Base-by-base conservation (phyloP, 805 yeast species). In the Clavispora phyllophila region DNA sequence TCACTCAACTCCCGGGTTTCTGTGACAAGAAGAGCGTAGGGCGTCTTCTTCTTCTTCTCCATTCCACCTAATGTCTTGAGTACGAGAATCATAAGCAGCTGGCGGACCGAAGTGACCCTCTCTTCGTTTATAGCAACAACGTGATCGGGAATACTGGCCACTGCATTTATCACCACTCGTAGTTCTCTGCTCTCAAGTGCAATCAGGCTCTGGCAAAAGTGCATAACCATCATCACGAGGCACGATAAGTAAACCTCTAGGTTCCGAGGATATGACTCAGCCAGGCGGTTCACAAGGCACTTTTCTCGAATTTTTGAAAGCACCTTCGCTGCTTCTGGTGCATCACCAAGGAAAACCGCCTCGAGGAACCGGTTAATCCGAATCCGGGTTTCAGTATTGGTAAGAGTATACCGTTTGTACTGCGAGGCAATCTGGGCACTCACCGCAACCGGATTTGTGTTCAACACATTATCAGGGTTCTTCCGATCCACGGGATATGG, bases 331-430 rank as follows among this genome's bases (percentile, higher is more conserved):
- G 56, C 50, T 5, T 18, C 31, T 5, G 35, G 15, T 25, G 27
- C 14, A 38, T 52, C 50, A 31, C 46, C 40, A 13, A 32, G 22
- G 33, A 49, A 49, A 7, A 47, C 50, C 5, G 53, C 44, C 38
- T 45, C 43, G 19, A 52, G 47, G 35, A 52, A 48, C 3, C 36
- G 47, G 40, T 48, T 48, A 27, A 52, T 44, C 12, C 45, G 46
- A 9, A 40, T 23, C 14, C 46, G 41, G 17, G 41, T 37, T 5
- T 42, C 49, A 18, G 36, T 38, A 33, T 42, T 42, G 13, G 43
- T 17, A n/a, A 44, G 39, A 15, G 33, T 36, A 5, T 38, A 13
- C 29, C 19, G 33, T 22, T 32, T 26, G 20, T 29, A 36, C 17
- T 29, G 37, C 9, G 32, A 36, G 3, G 31, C 37, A 2, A 48